Evolutionary conservation across 2,329 filamentous ascomycete species (phyloP).

Genomic region (Diaporthe citrichinensis): DNA sequence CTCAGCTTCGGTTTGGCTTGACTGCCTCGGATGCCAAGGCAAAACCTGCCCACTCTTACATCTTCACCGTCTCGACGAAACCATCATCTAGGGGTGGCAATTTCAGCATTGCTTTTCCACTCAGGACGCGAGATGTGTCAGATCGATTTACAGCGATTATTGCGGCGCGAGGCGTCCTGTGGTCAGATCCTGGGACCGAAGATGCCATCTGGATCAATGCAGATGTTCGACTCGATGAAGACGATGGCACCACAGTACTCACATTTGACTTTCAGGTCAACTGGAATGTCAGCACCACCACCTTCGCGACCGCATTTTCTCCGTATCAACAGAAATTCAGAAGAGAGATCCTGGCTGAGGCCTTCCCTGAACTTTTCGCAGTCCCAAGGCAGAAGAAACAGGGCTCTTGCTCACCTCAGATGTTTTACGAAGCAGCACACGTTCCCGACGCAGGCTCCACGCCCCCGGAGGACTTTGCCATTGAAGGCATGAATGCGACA

Average conservation of each 20-base stretch:
- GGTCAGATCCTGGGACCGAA: slow-evolving; percentile 38
- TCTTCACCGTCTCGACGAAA: slow-evolving; percentile 35
- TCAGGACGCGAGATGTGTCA: slow-evolving; percentile 27
- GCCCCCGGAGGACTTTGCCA: slow-evolving; percentile 54
- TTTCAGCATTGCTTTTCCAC: slow-evolving; percentile 34
- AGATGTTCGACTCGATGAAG: slow-evolving; percentile 18
- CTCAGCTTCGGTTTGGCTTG: slow-evolving; percentile 29
- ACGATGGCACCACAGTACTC: slow-evolving; percentile 4
- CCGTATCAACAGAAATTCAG: slow-evolving; percentile 26
- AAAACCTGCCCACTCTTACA: slow-evolving; percentile 13
- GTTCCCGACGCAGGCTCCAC: slow-evolving; percentile 66
- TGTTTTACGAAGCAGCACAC: slow-evolving; percentile 79
- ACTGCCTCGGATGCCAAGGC: slow-evolving; percentile 30
- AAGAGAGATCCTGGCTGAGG: slow-evolving; percentile 43
- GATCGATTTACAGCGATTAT: slow-evolving; percentile 5
- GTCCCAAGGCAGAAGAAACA: background rate
- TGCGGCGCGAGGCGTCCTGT: slow-evolving; percentile 1
- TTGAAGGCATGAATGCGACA: slow-evolving; percentile 61
- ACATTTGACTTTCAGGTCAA: slow-evolving; percentile 45
- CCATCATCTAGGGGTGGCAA: slow-evolving; percentile 3
- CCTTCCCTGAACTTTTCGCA: slow-evolving; percentile 41
- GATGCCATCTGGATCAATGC: slow-evolving; percentile 41
- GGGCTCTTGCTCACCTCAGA: slow-evolving; percentile 59
- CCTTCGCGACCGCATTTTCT: background rate
- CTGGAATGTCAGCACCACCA: slow-evolving; percentile 48